Evolutionary conservation across 352 stramenopile genomes (phyloP).

Genomic region (Elongisporangium undulatum): DNA sequence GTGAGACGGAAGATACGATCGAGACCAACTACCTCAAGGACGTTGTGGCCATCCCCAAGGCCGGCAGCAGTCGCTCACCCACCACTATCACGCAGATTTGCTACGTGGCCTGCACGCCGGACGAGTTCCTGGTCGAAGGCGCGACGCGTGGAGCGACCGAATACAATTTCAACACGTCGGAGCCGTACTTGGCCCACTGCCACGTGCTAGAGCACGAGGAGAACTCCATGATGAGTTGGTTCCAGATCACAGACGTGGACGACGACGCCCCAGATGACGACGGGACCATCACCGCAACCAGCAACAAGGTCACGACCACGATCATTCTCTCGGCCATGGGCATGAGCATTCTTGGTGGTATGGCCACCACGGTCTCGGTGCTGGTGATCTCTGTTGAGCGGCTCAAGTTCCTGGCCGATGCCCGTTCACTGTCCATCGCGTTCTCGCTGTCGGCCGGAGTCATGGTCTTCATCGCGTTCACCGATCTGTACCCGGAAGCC

Average conservation of each 20-base stretch:
- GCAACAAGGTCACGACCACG: constrained; percentile 32
- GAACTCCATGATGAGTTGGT: constrained; percentile 57
- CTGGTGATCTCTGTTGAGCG: constrained; percentile 62
- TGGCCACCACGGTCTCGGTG: constrained; percentile 67
- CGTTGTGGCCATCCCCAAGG: constrained; percentile 72
- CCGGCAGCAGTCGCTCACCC: constrained; percentile 20
- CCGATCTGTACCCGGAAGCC: constrained; percentile 55
- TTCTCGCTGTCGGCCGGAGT: constrained; percentile 70
- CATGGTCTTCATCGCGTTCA: constrained; percentile 77
- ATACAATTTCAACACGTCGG: constrained; percentile 66
- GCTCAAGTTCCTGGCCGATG: constrained; percentile 60
- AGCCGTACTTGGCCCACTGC: constrained; percentile 75
- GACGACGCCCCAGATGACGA: constrained; percentile 44
- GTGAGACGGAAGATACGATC: constrained; percentile 53
- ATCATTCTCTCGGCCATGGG: constrained; percentile 64
- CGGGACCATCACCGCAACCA: constrained; percentile 19
- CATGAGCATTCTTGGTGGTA: constrained; percentile 63
- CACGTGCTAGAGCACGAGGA: constrained; percentile 79
- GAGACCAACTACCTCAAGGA: constrained; percentile 67
- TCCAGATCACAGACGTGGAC: constrained; percentile 35
- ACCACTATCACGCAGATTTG: constrained; percentile 57
- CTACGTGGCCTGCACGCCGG: constrained; percentile 69
- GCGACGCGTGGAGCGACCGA: constrained; percentile 40
- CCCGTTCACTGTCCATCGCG: constrained; percentile 51
- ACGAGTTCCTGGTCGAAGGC: constrained; percentile 57